Evolutionary conservation across 306 rosid genomes (phyloP), one percentile per base, ranked within the genome.

Genomic region (Mucuna pruriens): DNA sequence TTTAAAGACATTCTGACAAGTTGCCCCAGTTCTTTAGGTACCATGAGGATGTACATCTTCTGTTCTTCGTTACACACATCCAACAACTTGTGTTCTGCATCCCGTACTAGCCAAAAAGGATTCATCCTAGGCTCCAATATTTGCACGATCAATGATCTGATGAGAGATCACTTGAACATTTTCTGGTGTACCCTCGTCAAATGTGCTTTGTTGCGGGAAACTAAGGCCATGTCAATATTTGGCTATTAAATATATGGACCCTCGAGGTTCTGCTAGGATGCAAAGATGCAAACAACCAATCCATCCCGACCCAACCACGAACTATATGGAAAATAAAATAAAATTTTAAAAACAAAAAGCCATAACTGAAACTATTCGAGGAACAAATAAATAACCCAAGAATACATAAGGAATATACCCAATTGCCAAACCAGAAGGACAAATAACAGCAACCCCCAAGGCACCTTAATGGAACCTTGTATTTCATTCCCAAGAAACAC

Each of bases 191-290:
- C 31, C 48, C 72, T 44, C 71, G 46, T 61, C 71, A 26, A 76
- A 44, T 22, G 49, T 44, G 11, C 48, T 54, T 70, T 68, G 84
- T 69, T 73, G 80, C 34, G 85, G 70, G 63, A 80, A 74, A 45
- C 83, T 76, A 80, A 79, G 68, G n/a, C 86, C 86, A 34, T 65
- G 68, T 81, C 71, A 77, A 84, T 57, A 57, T 73, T 77, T 83
- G 40, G 84, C 86, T 20, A 80, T 8, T 13, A 52, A 62, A 60
- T 68, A 69, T 66, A 83, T 62, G 61, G 23, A 62, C 4, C 85
- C 83, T 55, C 55, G 63, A 54, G 58, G 77, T 26, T 81, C 83
- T 31, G 66, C 75, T 54, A 87, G 16, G 83, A 84, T 13, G 2
- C 42, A 31, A 29, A 62, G 23, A 62, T 2, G 38, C 22, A 74